A percentile compares a stretch with the other conserved stretches of the same genome.
Conservation (phyloP, 768 basidiomycete genomes). For the Rhodotorula kratochvilovae region DNA sequence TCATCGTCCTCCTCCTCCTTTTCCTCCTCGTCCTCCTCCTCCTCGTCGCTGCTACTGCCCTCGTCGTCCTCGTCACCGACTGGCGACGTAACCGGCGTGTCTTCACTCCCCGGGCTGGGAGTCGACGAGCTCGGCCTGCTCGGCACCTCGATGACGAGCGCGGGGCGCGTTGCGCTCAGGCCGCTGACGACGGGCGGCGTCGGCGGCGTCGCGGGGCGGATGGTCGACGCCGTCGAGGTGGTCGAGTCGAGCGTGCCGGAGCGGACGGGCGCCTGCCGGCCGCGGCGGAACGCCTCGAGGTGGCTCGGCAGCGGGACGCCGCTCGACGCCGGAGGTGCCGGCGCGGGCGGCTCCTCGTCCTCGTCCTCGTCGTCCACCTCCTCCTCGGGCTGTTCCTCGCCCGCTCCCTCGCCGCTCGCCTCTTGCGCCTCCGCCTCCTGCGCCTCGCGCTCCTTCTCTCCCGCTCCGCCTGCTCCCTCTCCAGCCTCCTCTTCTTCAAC, state of each 20-base stretch:
- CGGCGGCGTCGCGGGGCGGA: slow-evolving; percentile 13
- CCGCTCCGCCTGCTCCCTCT: slow-evolving; percentile 8
- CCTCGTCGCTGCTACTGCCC: not conserved
- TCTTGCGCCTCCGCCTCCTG: not conserved
- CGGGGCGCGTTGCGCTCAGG: not conserved
- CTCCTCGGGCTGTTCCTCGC: not conserved
- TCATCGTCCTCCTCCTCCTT: slow-evolving; percentile 12
- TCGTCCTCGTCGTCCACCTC: not conserved
- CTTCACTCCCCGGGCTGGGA: not conserved
- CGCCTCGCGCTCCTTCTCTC: not conserved
- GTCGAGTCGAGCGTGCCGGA: slow-evolving; percentile 28
- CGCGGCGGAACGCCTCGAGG: not conserved
- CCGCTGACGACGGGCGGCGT: not conserved
- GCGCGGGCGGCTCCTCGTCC: not conserved
- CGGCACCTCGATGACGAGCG: not conserved
- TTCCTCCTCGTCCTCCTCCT: not conserved
- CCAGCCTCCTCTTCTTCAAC: slow-evolving; percentile 13
- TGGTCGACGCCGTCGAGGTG: slow-evolving; percentile 21
- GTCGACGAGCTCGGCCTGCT: not conserved
- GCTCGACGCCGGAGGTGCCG: not conserved
- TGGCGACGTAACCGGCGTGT: not conserved
- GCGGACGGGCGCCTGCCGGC: not conserved
- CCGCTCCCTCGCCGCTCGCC: not conserved
- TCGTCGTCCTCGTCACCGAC: not conserved
- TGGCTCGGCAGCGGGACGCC: not conserved